Base-by-base conservation (phyloP, 1,284 basidiomycete genomes). In the Sutorius eximius region DNA sequence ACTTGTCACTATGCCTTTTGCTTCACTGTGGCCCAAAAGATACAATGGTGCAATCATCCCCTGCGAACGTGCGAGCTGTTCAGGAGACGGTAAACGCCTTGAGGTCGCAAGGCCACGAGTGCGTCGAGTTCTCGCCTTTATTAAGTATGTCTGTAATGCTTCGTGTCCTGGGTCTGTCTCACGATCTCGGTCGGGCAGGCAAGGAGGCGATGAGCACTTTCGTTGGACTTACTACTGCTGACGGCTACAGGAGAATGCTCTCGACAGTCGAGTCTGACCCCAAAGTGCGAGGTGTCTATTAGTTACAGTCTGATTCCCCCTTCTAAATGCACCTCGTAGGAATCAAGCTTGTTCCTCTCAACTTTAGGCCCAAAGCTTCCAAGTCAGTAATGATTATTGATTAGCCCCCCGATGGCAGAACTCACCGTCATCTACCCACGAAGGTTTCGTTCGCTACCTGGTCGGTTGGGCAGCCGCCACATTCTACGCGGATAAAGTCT, bases 21-120 rank as follows among this genome's bases (percentile, higher is more conserved):
- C 48, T 37, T 16, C 47, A 37, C 43, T 7, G 49, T 48, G 9
- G 51, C 33, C 22, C 42, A 29, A 59, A 62, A 85, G 91, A 95
- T 69, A 71, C 75, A 20, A 78, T 83, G 61, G 70, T 85, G 51
- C 85, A 87, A 66, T 82, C 87, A 1, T 91, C 90, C 4, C 94
- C 94, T 5, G 91, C 89, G 1, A 86, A 82, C 62, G 78, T 84
- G 55, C 79, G 95, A 34, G 93, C 92, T 1, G 86, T 97, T 12
- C 66, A 82, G n/a, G 86, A 91, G 67, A 83, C 87, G 6, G 82
- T 93, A 7, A 78, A 82, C 8, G 87, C 86, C 0, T 72, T 96
- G 45, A 72, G 76, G 34, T 75, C 76, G 57, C 76, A 79, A 49
- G 93, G 91, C 15, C 91, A 95, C 65, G 89, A 93, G 68, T 90